Evolutionary conservation across 129 eudicot genomes (phyloP).

Genomic region (Arctium lappa): DNA sequence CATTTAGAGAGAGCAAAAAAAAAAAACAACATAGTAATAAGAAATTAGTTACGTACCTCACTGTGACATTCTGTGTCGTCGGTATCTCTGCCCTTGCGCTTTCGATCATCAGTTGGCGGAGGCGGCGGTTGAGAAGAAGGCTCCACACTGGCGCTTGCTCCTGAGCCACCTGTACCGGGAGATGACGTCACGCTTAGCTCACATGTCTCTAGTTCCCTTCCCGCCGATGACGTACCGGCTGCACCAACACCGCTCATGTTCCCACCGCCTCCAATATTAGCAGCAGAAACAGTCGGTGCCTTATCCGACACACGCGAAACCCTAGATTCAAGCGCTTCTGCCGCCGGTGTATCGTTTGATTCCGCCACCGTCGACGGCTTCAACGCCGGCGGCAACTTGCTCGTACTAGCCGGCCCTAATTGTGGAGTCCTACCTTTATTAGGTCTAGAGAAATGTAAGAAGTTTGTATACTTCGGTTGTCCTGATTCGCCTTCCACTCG

Average conservation of each 20-base stretch:
- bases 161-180: conserved; percentile 26
- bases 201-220: conserved; percentile 9
- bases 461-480: conserved; percentile 28
- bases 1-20: not conserved
- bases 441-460: conserved; percentile 41
- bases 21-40: no score
- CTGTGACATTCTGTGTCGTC: conserved; percentile 39
- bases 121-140: conserved; percentile 16
- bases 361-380: conserved; percentile 32
- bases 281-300: not conserved
- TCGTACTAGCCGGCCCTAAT: conserved; percentile 16
- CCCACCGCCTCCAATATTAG: not conserved
- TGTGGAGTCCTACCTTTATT: conserved; percentile 5
- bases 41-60: conserved; percentile 43
- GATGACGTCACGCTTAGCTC: conserved; percentile 28
- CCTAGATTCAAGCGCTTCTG: conserved; percentile 18
- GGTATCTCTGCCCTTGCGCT: conserved; percentile 13
- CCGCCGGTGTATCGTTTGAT: conserved; percentile 38
- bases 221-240: not conserved
- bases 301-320: conserved; percentile 27
- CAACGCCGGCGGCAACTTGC: not conserved
- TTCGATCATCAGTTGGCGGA: conserved; percentile 24
- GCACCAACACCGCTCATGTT: not conserved
- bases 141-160: conserved; percentile 20
- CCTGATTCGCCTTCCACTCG: conserved; percentile 6